These are phyloP conservation scores for Papilionanthe hybrid DNA, from an alignment of 116 monocot genomes.

Conservation along the genomic window DNA sequence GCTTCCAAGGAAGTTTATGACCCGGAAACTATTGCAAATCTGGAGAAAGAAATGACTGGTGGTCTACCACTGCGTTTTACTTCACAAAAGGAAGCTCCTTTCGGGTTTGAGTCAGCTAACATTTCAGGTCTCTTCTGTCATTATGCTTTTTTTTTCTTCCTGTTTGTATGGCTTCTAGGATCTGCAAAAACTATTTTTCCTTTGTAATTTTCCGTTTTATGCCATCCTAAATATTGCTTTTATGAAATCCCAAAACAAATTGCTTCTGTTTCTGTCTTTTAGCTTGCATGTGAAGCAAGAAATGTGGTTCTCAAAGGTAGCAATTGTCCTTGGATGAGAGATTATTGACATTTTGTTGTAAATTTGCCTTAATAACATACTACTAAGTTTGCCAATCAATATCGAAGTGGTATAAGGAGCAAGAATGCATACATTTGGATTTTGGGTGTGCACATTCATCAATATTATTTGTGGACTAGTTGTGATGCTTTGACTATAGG, in stretches of 20 bases:
- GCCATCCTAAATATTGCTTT: background rate
- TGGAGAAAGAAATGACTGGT: slow-evolving; percentile 81
- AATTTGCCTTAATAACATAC: background rate
- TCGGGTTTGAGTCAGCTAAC: slow-evolving; percentile 30
- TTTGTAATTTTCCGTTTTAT: background rate
- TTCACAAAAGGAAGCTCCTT: slow-evolving; percentile 23
- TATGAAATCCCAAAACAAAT: background rate
- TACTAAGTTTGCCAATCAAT: background rate
- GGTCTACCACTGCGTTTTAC: slow-evolving; percentile 20
- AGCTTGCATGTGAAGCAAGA: background rate
- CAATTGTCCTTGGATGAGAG: background rate
- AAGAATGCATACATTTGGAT: background rate
- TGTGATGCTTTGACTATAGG: background rate
- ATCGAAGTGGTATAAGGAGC: background rate
- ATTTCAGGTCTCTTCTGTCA: slow-evolving; percentile 28
- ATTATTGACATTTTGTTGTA: background rate
- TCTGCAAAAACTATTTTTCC: background rate
- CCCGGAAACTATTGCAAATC: slow-evolving; percentile 53
- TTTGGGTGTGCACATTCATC: background rate
- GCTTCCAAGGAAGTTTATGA: slow-evolving; percentile 89
- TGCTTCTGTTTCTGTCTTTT: background rate
- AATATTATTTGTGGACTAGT: background rate
- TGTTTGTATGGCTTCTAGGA: background rate
- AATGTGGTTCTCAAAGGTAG: background rate
- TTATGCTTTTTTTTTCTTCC: background rate